Base-by-base conservation (phyloP, 495 filamentous ascomycete genomes). In the Trichoderma gamsii region DNA sequence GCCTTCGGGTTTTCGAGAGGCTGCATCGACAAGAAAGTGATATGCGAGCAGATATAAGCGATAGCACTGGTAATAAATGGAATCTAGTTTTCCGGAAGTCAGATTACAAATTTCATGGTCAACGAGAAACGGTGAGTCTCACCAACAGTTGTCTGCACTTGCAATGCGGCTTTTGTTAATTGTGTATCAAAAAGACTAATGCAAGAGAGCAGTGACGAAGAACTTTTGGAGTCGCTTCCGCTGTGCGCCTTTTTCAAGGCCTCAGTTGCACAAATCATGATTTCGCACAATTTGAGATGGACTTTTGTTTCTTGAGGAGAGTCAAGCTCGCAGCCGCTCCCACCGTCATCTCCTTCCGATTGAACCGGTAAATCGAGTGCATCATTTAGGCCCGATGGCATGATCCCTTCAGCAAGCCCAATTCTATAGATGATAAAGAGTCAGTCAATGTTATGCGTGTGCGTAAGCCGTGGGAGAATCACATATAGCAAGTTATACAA, bases 1-100 rank as follows among this genome's bases (percentile, higher is more conserved):
- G 38, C 77, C 79, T 13, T 68, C 73, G 8, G 72, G 75, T 15
- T 76, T 74, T 4, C 73, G 66, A 0, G 73, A 41, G 0, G 75
- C 78, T 15, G 77, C 73, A 25, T 69, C 76, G 69, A 81, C 81
- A 69, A 77, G 79, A 38, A 83, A 78, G 72, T 83, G 78, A 23
- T 80, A 80, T 8, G 71, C 74, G 46, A 80, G 79, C 63, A 83
- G 72, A 41, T 73, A 72, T 59, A 84, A 70, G 15, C 75, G 77
- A 25, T 75, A 78, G 32, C 76, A 68, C 6, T 67, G 71, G 0
- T 74, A 71, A 21, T 79, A 70, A 9, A 81, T 69, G 41, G 80
- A 76, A 61, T 79, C 72, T 46, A 73, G 76, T 46, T 46, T 46
- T 2, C 18, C 43, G 12, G 18, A 15, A 12, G 43, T 46, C 43